A percentile compares a stretch with the other conserved stretches of the same genome.
These are phyloP conservation scores for Colletotrichum shisoi DNA, from an alignment of 2,329 filamentous ascomycete genomes.

Conservation along the genomic window DNA sequence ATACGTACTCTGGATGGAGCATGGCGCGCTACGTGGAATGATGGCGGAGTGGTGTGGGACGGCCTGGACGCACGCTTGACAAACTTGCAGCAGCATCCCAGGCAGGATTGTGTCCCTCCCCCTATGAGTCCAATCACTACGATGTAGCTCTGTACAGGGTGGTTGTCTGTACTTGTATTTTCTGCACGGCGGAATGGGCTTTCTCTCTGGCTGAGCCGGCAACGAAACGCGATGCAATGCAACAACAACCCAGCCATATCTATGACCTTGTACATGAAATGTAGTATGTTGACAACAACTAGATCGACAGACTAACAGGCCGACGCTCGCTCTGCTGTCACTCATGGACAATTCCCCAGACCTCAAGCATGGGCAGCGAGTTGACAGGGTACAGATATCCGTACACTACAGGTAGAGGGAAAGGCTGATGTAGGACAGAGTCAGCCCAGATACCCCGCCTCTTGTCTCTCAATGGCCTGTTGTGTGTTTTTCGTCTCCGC, in stretches of 20 bases:
- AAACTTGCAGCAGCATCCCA: conserved; percentile 26
- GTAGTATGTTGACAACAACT: not conserved
- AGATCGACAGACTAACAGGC: conserved; percentile 11
- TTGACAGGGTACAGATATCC: not conserved
- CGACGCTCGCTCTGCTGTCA: conserved; percentile 3
- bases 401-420: not conserved
- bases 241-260: conserved; percentile 19
- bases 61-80: conserved; percentile 30
- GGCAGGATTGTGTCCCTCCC: conserved; percentile 18
- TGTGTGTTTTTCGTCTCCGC: conserved; percentile 6
- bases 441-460: conserved; percentile 15
- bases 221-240: conserved; percentile 31
- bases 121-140: not conserved
- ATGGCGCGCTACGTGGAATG: conserved; percentile 35
- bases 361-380: not conserved
- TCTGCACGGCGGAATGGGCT: conserved; percentile 12
- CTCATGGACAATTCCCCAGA: not conserved
- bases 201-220: conserved; percentile 22
- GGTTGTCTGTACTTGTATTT: conserved; percentile 20
- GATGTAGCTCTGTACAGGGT: not conserved
- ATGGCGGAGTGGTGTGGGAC: conserved; percentile 31
- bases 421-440: conserved; percentile 3
- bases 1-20: conserved; percentile 11
- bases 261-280: not conserved
- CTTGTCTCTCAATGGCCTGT: conserved; percentile 26